phyloP scores from a whole-genome alignment of 208 protist genomes.

The Kentomonas sorsogonicus region DNA sequence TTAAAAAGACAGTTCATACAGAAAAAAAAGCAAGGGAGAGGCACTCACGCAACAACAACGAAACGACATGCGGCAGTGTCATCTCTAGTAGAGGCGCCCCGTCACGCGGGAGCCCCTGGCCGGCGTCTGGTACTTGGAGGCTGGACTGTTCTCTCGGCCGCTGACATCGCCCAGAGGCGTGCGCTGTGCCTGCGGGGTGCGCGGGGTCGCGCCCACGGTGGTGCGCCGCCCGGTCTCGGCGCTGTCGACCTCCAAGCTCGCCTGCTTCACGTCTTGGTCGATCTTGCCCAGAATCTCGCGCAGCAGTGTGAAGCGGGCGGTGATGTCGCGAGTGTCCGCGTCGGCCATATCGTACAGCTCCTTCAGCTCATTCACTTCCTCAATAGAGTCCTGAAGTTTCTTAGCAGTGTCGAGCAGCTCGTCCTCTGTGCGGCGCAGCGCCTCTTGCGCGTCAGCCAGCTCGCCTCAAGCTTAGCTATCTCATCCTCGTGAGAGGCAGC shows the following conservation, averaged over 20 bases:
- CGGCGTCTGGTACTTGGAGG: neutral
- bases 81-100: neutral
- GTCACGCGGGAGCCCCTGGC: neutral
- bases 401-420: constrained; percentile 12
- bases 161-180: neutral
- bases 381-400: constrained; percentile 28
- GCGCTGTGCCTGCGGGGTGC: neutral
- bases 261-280: constrained; percentile 48
- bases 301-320: constrained; percentile 28
- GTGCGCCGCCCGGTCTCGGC: constrained; percentile 3
- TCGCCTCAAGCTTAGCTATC: constrained; percentile 11
- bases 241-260: constrained; percentile 22
- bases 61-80: neutral
- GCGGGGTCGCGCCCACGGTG: neutral
- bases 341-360: constrained; percentile 27
- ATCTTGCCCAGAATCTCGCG: constrained; percentile 37
- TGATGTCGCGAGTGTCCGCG: constrained; percentile 28
- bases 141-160: too few species aligned
- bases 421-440: constrained; percentile 13
- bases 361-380: constrained; percentile 27
- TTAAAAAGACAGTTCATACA: constrained; percentile 13
- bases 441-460: neutral
- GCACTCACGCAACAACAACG: neutral
- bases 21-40: neutral
- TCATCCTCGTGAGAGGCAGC: neutral